Evolutionary conservation across 2,329 filamentous ascomycete genomes (phyloP).

Genomic region (Aspergillus quadricinctus): DNA sequence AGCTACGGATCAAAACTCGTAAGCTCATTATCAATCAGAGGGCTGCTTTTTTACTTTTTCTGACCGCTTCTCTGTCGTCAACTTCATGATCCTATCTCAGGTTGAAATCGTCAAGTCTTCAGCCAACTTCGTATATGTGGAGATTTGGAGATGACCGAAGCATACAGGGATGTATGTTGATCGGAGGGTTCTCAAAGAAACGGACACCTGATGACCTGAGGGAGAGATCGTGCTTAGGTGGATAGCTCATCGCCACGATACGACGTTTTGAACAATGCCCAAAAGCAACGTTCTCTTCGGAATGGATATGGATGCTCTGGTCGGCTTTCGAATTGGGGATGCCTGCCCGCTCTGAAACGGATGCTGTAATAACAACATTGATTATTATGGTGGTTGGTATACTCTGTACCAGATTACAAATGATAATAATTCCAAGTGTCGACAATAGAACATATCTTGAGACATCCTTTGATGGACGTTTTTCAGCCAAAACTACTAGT

Average conservation of each 20-base stretch:
- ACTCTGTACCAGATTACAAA: neutral
- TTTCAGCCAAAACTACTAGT: neutral
- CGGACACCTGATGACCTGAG: neutral
- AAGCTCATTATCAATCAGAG: neutral
- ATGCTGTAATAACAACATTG: neutral
- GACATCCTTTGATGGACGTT: neutral
- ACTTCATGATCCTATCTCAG: neutral
- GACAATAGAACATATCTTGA: neutral
- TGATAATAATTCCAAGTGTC: neutral
- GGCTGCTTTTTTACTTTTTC: neutral
- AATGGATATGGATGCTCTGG: neutral
- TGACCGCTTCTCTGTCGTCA: slow-evolving; percentile 14
- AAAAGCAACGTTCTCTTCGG: neutral
- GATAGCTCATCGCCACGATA: neutral
- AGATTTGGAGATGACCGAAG: neutral
- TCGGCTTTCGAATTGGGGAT: neutral
- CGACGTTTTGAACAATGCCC: neutral
- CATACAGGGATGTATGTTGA: neutral
- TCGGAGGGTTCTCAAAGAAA: neutral
- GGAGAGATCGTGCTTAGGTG: neutral
- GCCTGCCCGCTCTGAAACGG: neutral
- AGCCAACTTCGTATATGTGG: neutral
- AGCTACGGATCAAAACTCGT: neutral
- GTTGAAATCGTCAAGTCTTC: neutral
- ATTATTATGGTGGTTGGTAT: neutral